Conservation (phyloP, 129 eudicot species). For the Flaveria bidentis region DNA sequence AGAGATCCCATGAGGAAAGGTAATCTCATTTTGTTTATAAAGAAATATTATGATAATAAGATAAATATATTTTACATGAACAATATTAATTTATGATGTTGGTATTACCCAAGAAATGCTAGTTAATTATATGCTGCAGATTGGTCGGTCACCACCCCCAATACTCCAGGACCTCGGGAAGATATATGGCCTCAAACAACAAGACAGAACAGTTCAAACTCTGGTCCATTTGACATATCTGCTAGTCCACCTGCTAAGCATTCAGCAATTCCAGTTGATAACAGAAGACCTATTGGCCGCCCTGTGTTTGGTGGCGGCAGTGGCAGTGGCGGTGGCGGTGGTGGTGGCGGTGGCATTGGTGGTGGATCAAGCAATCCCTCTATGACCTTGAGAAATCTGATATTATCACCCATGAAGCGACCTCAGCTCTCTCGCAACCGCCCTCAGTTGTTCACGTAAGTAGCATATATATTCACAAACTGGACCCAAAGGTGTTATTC, state of each 20-base stretch:
- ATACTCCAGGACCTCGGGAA: constrained; percentile 98
- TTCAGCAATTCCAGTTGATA: constrained; percentile 60
- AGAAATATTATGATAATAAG: neutral
- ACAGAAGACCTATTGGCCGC: constrained; percentile 56
- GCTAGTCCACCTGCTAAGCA: constrained; percentile 65
- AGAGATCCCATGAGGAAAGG: constrained; percentile 79
- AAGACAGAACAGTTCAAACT: constrained; percentile 73
- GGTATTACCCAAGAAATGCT: constrained; percentile 52
- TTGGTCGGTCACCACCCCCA: constrained; percentile 89
- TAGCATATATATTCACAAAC: neutral
- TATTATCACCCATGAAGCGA: constrained; percentile 86
- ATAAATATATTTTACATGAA: neutral
- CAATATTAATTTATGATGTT: constrained; percentile 7
- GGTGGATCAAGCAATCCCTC: constrained; percentile 71
- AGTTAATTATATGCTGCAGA: constrained; percentile 87
- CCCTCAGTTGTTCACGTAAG: constrained; percentile 93
- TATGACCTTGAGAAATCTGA: constrained; percentile 80
- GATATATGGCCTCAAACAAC: constrained; percentile 74
- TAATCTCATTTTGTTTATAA: constrained; percentile 41
- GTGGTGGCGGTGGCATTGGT: constrained; percentile 44
- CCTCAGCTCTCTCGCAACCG: constrained; percentile 85
- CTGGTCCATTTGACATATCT: constrained; percentile 71
- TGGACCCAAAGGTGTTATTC: neutral
- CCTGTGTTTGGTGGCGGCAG: constrained; percentile 54
- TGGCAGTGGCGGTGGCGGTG: constrained; percentile 28